Percentiles rank a stretch among this genome's conserved stretches.
Conservation (phyloP, 495 filamentous ascomycete genomes). For the Penicillium cosmopolitanum region DNA sequence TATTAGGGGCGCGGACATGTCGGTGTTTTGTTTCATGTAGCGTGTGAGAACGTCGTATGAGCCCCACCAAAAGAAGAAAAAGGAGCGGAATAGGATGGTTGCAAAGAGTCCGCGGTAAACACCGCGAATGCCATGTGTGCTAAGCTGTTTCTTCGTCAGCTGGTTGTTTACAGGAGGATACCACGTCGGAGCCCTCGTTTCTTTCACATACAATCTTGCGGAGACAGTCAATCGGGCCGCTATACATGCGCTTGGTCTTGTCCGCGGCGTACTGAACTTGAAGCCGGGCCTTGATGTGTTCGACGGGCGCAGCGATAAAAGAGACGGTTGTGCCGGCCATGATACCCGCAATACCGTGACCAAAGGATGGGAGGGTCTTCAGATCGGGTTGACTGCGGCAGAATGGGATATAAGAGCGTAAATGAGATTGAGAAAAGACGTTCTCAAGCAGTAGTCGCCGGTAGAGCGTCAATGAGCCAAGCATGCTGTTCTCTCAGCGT, state of each 20-base stretch:
- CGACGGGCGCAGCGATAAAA: constrained; percentile 91
- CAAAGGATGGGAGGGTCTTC: constrained; percentile 68
- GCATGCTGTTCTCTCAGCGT: constrained; percentile 61
- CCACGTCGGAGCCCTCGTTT: too few relatives aligned
- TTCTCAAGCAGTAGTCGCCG: constrained; percentile 77
- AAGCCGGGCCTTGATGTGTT: constrained; percentile 92
- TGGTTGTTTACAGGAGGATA: background rate
- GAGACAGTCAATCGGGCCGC: constrained; percentile 82
- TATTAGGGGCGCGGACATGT: constrained; percentile 74
- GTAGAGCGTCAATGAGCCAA: constrained; percentile 89
- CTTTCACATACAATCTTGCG: constrained; percentile 62
- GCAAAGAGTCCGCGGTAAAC: constrained; percentile 83
- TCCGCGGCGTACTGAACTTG: constrained; percentile 87
- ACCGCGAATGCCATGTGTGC: constrained; percentile 72
- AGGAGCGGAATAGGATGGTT: constrained; percentile 85
- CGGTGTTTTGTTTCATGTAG: constrained; percentile 65
- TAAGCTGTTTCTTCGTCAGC: constrained; percentile 34
- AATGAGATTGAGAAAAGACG: constrained; percentile 66
- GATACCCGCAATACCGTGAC: constrained; percentile 84
- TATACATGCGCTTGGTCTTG: constrained; percentile 76
- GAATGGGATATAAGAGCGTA: constrained; percentile 43
- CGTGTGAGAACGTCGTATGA: constrained; percentile 83
- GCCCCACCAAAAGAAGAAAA: constrained; percentile 98
- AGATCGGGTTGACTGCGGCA: constrained; percentile 33
- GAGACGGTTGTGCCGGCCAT: constrained; percentile 87